These are phyloP conservation scores for Parastagonospora avenae DNA, from an alignment of 2,329 filamentous ascomycete species.

Conservation along the genomic window DNA sequence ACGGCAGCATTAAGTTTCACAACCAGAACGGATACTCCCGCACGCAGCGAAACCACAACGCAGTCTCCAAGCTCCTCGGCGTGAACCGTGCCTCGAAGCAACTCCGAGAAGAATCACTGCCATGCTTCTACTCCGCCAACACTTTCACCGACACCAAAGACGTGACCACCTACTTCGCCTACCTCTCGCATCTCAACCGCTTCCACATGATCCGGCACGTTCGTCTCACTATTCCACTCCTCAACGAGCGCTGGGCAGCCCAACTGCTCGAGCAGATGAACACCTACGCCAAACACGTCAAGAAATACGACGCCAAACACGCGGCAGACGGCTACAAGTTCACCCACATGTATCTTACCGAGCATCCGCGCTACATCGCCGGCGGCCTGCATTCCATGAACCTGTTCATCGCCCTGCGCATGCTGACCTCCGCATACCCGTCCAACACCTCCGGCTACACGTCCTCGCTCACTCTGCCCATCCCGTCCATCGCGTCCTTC, in stretches of 20 bases:
- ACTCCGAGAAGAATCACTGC: slow-evolving; percentile 19
- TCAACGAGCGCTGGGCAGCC: neutral
- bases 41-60: slow-evolving; percentile 6
- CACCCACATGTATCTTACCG: neutral
- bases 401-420: slow-evolving; percentile 17
- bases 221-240: slow-evolving; percentile 5
- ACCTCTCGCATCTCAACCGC: slow-evolving; percentile 18
- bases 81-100: slow-evolving; percentile 20
- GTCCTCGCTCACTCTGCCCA: slow-evolving; percentile 18
- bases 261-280: slow-evolving; percentile 11
- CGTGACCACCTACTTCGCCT: slow-evolving; percentile 22
- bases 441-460: neutral
- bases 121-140: slow-evolving; percentile 28
- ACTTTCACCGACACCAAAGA: slow-evolving; percentile 20
- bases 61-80: slow-evolving; percentile 4
- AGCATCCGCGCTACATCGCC: slow-evolving; percentile 9
- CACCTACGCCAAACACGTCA: slow-evolving; percentile 12
- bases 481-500: slow-evolving; percentile 12
- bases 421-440: slow-evolving; percentile 10
- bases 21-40: slow-evolving; percentile 13
- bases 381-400: slow-evolving; percentile 13
- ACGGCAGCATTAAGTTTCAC: slow-evolving; percentile 17
- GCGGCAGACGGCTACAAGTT: neutral
- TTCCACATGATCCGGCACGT: slow-evolving; percentile 28
- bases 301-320: neutral